Evolutionary conservation across 1,284 basidiomycete species (phyloP).

Genomic region (Trametes versicolor): DNA sequence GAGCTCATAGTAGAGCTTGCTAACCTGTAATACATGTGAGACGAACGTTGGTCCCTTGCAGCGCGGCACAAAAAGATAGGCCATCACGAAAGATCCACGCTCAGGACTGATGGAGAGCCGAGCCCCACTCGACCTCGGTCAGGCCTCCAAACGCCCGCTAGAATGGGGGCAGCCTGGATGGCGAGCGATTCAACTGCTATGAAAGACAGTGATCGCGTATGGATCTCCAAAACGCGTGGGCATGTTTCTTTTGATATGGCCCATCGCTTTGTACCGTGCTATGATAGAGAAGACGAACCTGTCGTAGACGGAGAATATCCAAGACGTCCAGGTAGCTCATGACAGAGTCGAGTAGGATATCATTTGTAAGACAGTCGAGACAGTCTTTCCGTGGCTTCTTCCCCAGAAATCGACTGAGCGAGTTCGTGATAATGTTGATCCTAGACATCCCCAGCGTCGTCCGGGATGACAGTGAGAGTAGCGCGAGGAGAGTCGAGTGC

Average conservation of each 20-base stretch:
- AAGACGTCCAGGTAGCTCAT: conserved; percentile 29
- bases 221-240: too few relatives aligned
- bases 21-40: conserved; percentile 21
- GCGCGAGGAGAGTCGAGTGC: background rate
- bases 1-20: conserved; percentile 35
- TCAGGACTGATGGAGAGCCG: too few relatives aligned
- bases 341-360: conserved; percentile 33
- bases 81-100: too few relatives aligned
- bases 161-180: too few relatives aligned
- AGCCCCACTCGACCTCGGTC: too few relatives aligned
- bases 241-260: too few relatives aligned
- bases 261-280: too few relatives aligned
- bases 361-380: conserved; percentile 34
- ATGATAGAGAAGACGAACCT: conserved; percentile 22
- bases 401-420: conserved; percentile 12
- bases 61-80: too few relatives aligned
- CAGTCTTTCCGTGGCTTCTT: conserved; percentile 12
- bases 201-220: too few relatives aligned
- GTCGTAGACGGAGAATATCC: conserved; percentile 35
- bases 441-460: background rate
- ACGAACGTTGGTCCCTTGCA: background rate
- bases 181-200: too few relatives aligned
- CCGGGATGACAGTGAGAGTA: background rate
- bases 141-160: too few relatives aligned
- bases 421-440: background rate